A percentile compares a stretch with the other conserved stretches of the same genome.
phyloP scores from a whole-genome alignment of 176 grass and related monocot species.

The Avena sativa region DNA sequence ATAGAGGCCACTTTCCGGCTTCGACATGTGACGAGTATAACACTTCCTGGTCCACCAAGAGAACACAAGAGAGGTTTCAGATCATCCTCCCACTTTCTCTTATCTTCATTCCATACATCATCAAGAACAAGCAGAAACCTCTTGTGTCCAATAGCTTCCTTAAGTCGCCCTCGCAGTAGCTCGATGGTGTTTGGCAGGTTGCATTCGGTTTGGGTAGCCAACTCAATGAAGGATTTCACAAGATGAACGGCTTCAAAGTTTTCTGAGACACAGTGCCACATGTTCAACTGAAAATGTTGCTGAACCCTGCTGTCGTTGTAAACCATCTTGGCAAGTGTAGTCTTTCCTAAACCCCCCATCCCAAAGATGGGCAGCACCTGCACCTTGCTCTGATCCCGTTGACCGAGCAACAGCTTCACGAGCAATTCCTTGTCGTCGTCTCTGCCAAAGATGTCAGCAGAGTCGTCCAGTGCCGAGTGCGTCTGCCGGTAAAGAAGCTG shows the following conservation, averaged over 20 bases:
- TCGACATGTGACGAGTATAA: conserved; percentile 46
- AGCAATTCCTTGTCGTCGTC: conserved; percentile 6
- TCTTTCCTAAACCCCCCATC: conserved; percentile 61
- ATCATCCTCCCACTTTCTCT: not conserved
- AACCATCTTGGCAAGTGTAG: conserved; percentile 48
- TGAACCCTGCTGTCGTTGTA: conserved; percentile 28
- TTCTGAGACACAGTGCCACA: conserved; percentile 53
- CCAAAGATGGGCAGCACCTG: conserved; percentile 47
- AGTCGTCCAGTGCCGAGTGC: not conserved
- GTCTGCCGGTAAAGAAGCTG: not conserved
- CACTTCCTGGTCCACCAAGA: conserved; percentile 31
- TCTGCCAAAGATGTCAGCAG: conserved; percentile 24
- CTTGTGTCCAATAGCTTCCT: not conserved
- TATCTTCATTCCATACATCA: conserved; percentile 50
- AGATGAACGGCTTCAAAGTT: not conserved
- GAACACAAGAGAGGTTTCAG: conserved; percentile 22
- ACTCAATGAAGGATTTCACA: conserved; percentile 32
- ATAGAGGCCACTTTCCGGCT: not conserved
- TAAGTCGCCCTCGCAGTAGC: not conserved
- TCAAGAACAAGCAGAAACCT: conserved; percentile 42
- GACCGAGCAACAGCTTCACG: not conserved
- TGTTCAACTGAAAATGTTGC: conserved; percentile 30
- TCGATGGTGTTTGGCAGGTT: not conserved
- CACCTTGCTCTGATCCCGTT: not conserved
- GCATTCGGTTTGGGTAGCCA: not conserved